Evolutionary conservation across 495 filamentous ascomycete species (phyloP).

Genomic region (Cladorrhinum samala): DNA sequence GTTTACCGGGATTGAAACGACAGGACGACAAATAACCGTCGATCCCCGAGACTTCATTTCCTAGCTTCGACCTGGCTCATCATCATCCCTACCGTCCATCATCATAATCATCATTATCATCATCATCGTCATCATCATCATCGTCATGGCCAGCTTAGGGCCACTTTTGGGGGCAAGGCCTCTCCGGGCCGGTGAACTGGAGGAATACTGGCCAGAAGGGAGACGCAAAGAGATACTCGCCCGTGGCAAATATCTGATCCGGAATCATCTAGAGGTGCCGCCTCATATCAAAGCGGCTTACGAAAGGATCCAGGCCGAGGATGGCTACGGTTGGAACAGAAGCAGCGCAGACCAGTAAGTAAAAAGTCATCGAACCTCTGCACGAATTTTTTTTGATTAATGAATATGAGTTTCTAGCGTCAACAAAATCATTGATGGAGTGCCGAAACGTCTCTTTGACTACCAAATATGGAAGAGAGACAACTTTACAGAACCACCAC

Average conservation of each 20-base stretch:
- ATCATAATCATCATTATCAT: too few species aligned
- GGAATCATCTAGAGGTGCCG: conserved; percentile 8
- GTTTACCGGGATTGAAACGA: too few species aligned
- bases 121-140: too few species aligned
- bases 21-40: too few species aligned
- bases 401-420: conserved; percentile 4
- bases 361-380: neutral
- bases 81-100: too few species aligned
- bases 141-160: too few species aligned
- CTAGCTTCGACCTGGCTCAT: too few species aligned
- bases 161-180: conserved; percentile 5
- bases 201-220: neutral
- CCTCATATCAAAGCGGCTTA: neutral
- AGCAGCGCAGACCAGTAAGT: conserved; percentile 2
- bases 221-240: neutral
- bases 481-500: neutral
- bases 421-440: neutral
- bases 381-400: too few species aligned
- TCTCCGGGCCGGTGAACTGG: conserved; percentile 1
- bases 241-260: conserved; percentile 5
- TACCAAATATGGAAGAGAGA: neutral
- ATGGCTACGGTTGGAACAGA: neutral
- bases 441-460: neutral
- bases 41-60: too few species aligned
- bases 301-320: neutral